Evolutionary conservation across 768 basidiomycete species (phyloP), one percentile per base, ranked within the genome.

Genomic region (Rhizopogon sp.): DNA sequence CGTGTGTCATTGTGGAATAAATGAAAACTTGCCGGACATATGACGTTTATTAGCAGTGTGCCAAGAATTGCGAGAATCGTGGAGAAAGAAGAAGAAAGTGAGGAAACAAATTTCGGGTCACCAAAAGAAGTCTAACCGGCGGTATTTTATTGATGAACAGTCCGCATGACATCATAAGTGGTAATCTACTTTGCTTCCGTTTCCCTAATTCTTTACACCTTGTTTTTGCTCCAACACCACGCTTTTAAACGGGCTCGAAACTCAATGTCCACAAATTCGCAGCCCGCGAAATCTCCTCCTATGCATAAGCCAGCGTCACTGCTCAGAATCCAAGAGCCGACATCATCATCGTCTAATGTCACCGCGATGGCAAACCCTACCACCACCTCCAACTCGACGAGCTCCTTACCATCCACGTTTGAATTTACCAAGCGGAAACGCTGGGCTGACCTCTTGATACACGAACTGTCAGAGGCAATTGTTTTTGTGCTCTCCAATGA

Each of bases 371-470:
- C 39, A 40, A 56, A 42, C 37, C 44, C 43, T 16, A 28, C 6
- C 9, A 14, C 43, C 10, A 31, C 40, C 3, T 16, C 46, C 28
- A 55, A 28, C 16, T 10, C 39, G 6, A 6, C 58, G 4, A 39
- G 28, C 20, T 45, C 41, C 20, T 13, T 35, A 13, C 5, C 47
- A 1, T 62, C 72, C 7, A 72, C 73, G 11, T 93, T 84, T 62
- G 92, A 94, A 67, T 94, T 93, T 67, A 90, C 89, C 0, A 91
- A 90, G 65, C 76, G 91, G 54, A 93, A 93, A 66, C 79, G 85
- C 53, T 94, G 92, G 92, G 86, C 85, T 16, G 91, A 93, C 66
- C 74, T 94, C 13, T 75, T 93, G 25, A 70, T 88, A 56, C 77
- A 82, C 1, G 92, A 93, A 65, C 79, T 91, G 31, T 82, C 87